phyloP scores from a whole-genome alignment of 2,329 filamentous ascomycete genomes.

The Alternaria sp. region DNA sequence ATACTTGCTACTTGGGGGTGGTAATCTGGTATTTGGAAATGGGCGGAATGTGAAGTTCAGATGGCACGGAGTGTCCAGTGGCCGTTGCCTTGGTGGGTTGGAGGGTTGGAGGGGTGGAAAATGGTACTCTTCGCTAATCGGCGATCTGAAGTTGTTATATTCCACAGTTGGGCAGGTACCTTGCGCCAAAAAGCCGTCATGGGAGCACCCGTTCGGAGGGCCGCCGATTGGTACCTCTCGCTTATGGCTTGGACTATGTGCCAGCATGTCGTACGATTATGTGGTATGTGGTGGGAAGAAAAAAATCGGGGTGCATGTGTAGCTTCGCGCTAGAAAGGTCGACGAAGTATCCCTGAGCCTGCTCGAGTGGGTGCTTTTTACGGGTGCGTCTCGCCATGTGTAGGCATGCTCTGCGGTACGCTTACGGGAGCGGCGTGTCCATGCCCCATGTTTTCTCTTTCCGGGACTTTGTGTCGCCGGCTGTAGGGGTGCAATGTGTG shows the following conservation, averaged over 20 bases:
- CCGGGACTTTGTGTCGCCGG: background rate
- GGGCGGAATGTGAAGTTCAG: background rate
- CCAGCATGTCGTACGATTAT: background rate
- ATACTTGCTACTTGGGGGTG: background rate
- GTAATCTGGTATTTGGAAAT: background rate
- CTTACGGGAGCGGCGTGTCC: background rate
- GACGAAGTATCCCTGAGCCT: background rate
- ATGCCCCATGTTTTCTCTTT: background rate
- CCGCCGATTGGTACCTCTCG: background rate
- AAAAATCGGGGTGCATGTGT: background rate
- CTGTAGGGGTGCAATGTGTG: background rate
- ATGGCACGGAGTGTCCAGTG: background rate
- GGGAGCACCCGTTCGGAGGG: background rate
- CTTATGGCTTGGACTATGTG: background rate
- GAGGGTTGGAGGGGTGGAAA: background rate
- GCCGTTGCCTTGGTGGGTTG: background rate
- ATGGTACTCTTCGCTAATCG: background rate
- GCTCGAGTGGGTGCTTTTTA: background rate
- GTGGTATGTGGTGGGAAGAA: background rate
- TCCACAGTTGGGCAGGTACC: background rate
- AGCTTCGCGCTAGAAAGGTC: background rate
- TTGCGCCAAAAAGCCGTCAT: background rate
- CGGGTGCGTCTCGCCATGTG: background rate
- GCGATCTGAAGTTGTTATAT: background rate
- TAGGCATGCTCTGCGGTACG: background rate